Evolutionary conservation across 2,329 filamentous ascomycete species (phyloP), one percentile per base, ranked within the genome.

Genomic region (Diplodia seriata): DNA sequence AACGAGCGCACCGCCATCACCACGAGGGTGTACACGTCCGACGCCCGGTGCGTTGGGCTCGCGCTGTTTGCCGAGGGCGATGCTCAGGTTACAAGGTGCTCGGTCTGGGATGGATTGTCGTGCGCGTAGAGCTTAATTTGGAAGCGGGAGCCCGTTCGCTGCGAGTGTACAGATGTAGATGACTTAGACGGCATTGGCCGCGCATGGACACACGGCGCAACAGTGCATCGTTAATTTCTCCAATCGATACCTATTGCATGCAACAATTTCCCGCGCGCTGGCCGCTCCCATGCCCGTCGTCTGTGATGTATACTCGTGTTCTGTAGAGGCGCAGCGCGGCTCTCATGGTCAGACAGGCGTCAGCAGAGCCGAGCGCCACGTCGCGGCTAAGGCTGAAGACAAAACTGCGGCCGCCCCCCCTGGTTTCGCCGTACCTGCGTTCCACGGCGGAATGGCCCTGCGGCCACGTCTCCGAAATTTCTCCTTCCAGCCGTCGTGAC

Each of bases 1-100:
- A 81, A 81, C 69, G 77, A 70, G 40, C 65, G 69, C 18, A 65
- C 68, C 20, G 66, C 66, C 33, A 23, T 70, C 18, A 76, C 61
- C 12, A 64, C 61, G 12, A 23, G 61, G 31, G 40, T 64, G 47
- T 64, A 64, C 61, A 64, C 61, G 18, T 78, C 0, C 82, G 82
- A 1, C 69, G 73, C 31, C 49, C 74, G 1, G 59, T 72, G 69
- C 0, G 70, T 72, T 47, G 72, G 72, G 11, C 67, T 74, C 31
- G 55, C 69, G 6, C 72, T 74, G 59, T 74, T 73, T 36, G 73
- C 70, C 2, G 61, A 38, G 50, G 61, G 20, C n/a, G 61, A 20
- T 53, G 61, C 33, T 9, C 61, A 64, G 47, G 23, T 64, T 38
- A 53, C 61, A 47, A 18, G 40, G 61, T 51, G 47, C 50, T 38